Evolutionary conservation across 768 basidiomycete genomes (phyloP).

Genomic region (Hypsizygus marmoreus): DNA sequence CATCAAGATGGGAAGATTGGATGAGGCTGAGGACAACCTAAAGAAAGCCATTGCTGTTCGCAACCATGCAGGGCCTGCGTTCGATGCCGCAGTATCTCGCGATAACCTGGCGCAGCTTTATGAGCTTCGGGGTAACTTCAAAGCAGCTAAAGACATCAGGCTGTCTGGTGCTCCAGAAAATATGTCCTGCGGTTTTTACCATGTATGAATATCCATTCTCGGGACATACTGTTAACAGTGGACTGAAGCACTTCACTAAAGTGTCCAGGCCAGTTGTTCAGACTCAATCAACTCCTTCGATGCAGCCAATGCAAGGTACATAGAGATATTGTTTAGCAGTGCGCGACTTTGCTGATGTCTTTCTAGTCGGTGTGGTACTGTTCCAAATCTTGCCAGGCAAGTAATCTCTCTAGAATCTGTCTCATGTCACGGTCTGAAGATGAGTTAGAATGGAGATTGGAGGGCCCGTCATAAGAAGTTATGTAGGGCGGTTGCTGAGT

Average conservation of each 20-base stretch:
- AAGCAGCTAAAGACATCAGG: slow-evolving; percentile 30
- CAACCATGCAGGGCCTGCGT: slow-evolving; percentile 17
- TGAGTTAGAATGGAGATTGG: no score
- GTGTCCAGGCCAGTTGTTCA: slow-evolving; percentile 25
- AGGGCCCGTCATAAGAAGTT: no score
- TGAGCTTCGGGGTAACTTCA: slow-evolving; percentile 33
- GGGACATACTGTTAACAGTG: no score
- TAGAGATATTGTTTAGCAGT: background rate
- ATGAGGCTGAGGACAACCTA: slow-evolving; percentile 39
- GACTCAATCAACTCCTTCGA: slow-evolving; percentile 15
- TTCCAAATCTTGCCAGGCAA: slow-evolving; percentile 11
- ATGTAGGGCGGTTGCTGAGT: no score
- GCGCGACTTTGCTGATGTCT: background rate
- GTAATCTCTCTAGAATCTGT: no score
- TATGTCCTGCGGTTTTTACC: slow-evolving; percentile 9
- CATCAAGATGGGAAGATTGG: slow-evolving; percentile 32
- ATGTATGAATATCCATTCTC: background rate
- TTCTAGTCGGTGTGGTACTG: slow-evolving; percentile 12
- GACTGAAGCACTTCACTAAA: no score
- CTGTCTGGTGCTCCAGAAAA: slow-evolving; percentile 23
- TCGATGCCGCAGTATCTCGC: slow-evolving; percentile 36
- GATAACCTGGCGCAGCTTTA: slow-evolving; percentile 39
- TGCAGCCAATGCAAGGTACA: slow-evolving; percentile 30
- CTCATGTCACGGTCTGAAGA: no score
- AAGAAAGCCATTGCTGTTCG: slow-evolving; percentile 30